phyloP scores from a whole-genome alignment of 2,329 filamentous ascomycete species.

The Trichoderma simmonsii region DNA sequence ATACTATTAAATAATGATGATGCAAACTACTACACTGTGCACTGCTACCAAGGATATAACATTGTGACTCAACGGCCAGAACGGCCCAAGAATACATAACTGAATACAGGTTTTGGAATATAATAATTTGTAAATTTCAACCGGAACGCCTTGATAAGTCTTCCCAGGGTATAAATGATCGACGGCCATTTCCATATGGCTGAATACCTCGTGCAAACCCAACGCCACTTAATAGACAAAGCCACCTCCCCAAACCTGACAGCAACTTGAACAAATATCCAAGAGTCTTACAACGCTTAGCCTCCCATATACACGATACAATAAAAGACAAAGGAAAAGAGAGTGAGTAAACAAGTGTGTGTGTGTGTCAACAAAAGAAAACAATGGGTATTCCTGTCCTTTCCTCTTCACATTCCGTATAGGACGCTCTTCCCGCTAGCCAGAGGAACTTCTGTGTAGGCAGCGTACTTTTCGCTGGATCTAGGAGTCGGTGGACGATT shows the following conservation, averaged over 20 bases:
- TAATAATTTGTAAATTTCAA: background rate
- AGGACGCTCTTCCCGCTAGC: conserved; percentile 36
- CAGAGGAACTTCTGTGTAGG: conserved; percentile 32
- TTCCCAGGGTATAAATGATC: conserved; percentile 9
- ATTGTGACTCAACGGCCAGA: background rate
- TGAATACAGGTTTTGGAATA: background rate
- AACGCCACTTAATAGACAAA: background rate
- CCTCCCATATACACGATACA: background rate
- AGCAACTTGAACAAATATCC: background rate
- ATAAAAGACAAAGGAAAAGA: background rate
- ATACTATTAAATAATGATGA: background rate
- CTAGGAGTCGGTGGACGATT: conserved; percentile 8
- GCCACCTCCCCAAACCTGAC: background rate
- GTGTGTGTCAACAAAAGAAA: background rate
- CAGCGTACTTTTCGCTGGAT: conserved; percentile 4
- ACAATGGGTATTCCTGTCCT: background rate
- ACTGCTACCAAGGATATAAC: background rate
- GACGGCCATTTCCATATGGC: background rate
- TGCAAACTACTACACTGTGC: background rate
- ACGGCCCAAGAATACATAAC: background rate
- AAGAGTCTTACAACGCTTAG: background rate
- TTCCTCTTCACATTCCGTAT: conserved; percentile 26
- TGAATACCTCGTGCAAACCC: background rate
- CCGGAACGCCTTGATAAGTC: background rate
- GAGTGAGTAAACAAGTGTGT: background rate